Evolutionary conservation across 371 early-diverging fungal genomes (phyloP), one percentile per base, ranked within the genome.

Genomic region (Syncephalastrum monosporum): DNA sequence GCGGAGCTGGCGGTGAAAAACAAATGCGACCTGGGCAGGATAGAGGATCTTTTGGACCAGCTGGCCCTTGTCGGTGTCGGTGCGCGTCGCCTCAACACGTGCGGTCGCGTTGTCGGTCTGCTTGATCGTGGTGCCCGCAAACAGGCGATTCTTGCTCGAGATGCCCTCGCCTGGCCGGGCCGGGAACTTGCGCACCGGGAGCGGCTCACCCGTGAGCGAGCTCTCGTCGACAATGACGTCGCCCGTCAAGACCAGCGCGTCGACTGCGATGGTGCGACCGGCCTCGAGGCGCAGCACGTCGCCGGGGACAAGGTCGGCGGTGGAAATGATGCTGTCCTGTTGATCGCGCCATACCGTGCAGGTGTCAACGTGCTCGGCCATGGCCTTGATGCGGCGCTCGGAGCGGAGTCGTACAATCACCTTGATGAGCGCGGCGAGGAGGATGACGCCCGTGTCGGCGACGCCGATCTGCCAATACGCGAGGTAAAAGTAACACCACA

Each of bases 21-120:
- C 77, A 63, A 91, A 91, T 0, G 82, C 78, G 38, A 90, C 77
- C 12, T 83, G 75, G 13, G 67, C 72, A 27, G 92, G 91, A 65
- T 82, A 89, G 42, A 93, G 61, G 48, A 96, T 93, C 60, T 88
- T 84, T 54, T 84, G 83, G 12, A 96, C 79, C 6, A 95, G 75
- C 50, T 82, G 72, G 12, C 97, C 97, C 63, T 90, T 90, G 42
- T 88, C 81, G 0, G 94, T 92, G 43, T 77, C 63, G 38, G 91
- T 89, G 6, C 94, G 90, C 7, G 92, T 95, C 50, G 74, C 75
- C 42, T 82, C 60, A 0, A 92, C 93, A 42, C 92, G 65, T 4
- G 85, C 81, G 17, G 59, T 67, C 8, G 78, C 76, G 15, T 48
- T 12, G 0, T 29, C 12, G 6, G 47, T 59, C 45, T 75, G 74